Conservation (phyloP, 306 rosid species). For the Fragaria vesca region DNA sequence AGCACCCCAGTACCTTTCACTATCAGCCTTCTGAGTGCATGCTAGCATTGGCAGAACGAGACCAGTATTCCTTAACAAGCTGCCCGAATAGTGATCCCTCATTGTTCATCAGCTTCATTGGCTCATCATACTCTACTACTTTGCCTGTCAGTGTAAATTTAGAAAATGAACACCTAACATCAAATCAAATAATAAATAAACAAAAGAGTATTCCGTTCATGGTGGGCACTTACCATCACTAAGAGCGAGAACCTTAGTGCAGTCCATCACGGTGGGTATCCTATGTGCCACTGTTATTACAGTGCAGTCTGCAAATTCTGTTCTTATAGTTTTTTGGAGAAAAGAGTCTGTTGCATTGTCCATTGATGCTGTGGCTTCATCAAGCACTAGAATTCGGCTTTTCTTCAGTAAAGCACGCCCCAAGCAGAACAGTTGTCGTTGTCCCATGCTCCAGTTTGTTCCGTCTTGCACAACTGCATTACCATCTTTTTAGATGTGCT, state of each 20-base stretch:
- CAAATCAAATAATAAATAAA: background rate
- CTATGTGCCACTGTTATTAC: conserved; percentile 38
- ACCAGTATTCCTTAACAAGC: conserved; percentile 38
- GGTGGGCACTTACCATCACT: conserved; percentile 25
- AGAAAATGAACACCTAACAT: background rate
- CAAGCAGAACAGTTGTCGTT: conserved; percentile 32
- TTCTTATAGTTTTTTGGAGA: conserved; percentile 31
- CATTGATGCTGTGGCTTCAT: conserved; percentile 39
- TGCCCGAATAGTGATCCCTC: conserved; percentile 27
- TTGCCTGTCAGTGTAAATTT: conserved; percentile 14
- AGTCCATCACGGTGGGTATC: conserved; percentile 39
- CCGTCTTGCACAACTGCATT: conserved; percentile 32
- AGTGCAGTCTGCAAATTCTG: conserved; percentile 28
- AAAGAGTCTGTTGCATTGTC: conserved; percentile 31
- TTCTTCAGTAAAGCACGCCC: conserved; percentile 32
- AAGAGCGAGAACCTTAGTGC: conserved; percentile 30
- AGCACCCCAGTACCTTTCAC: too few relatives aligned
- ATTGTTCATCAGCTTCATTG: conserved; percentile 24
- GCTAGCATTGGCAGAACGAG: conserved; percentile 13
- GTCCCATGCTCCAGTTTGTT: conserved; percentile 39
- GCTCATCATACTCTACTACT: conserved; percentile 34
- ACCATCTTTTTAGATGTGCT: background rate
- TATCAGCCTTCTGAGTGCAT: background rate
- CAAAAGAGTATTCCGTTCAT: background rate
- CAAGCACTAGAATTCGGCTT: conserved; percentile 30